These are phyloP conservation scores for Pittosporum tobira DNA, from an alignment of 129 eudicot genomes.

Conservation along the genomic window DNA sequence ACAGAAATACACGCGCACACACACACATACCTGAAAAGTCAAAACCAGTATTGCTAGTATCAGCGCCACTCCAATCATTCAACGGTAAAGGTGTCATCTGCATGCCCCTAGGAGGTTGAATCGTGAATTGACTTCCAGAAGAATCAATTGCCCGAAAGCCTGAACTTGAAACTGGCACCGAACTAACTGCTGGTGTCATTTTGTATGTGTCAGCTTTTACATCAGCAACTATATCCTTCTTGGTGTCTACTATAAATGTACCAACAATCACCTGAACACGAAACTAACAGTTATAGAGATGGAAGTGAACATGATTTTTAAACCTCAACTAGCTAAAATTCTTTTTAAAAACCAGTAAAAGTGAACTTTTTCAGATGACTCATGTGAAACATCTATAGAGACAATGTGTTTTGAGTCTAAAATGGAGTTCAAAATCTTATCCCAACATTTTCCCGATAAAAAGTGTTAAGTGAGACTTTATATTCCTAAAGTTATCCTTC, in stretches of 20 bases:
- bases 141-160: conserved; percentile 52
- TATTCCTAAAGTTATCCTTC: too few relatives aligned
- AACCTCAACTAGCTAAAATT: not conserved
- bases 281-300: not conserved
- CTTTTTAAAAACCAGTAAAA: not conserved
- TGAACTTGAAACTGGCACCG: conserved; percentile 34
- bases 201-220: conserved; percentile 33
- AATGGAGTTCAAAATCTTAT: too few relatives aligned
- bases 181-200: conserved; percentile 45
- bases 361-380: too few relatives aligned
- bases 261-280: conserved; percentile 52
- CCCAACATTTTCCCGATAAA: too few relatives aligned
- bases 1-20: too few relatives aligned
- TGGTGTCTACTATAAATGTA: conserved; percentile 40
- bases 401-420: too few relatives aligned
- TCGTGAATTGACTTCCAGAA: conserved; percentile 57
- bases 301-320: not conserved
- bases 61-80: conserved; percentile 39
- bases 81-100: conserved; percentile 22
- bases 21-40: conserved; percentile 53
- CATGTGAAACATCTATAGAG: not conserved
- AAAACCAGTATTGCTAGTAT: conserved; percentile 37
- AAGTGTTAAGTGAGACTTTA: too few relatives aligned
- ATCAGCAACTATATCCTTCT: conserved; percentile 29
- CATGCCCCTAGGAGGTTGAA: conserved; percentile 24